A percentile compares a stretch with the other conserved stretches of the same genome.
Evolutionary conservation across 2,329 filamentous ascomycete genomes (phyloP).

Genomic region (Paracoccidioides brasiliensis): DNA sequence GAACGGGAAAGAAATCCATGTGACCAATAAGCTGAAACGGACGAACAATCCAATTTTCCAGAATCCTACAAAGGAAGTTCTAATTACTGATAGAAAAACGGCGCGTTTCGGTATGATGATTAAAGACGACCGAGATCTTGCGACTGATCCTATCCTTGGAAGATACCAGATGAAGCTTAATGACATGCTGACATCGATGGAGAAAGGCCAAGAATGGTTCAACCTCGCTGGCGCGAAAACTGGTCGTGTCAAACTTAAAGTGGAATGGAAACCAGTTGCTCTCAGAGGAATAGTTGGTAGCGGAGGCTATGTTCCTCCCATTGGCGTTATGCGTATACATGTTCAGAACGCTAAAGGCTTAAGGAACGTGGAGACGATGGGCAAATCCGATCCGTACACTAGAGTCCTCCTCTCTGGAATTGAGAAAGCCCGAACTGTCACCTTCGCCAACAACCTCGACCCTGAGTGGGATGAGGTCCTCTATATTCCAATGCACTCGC

Average conservation of each 20-base stretch:
- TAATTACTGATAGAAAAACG: conserved; percentile 85
- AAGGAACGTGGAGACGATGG: conserved; percentile 85
- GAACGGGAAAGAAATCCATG: conserved; percentile 82
- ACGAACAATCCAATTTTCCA: conserved; percentile 97
- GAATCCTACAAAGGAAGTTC: conserved; percentile 80
- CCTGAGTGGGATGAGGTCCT: conserved; percentile 93
- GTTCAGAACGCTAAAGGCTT: conserved; percentile 72
- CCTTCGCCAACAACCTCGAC: conserved; percentile 88
- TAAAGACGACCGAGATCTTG: conserved; percentile 86
- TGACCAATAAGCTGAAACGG: conserved; percentile 84
- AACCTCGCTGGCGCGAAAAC: conserved; percentile 67
- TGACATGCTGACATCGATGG: conserved; percentile 81
- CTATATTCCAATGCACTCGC: conserved; percentile 79
- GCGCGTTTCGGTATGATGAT: conserved; percentile 83
- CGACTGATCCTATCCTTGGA: conserved; percentile 70
- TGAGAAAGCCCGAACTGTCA: conserved; percentile 83
- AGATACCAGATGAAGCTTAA: conserved; percentile 92
- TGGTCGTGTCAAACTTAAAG: conserved; percentile 76
- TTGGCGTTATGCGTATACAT: conserved; percentile 90
- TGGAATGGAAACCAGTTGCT: conserved; percentile 91
- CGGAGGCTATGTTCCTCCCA: conserved; percentile 81
- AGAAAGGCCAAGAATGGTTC: conserved; percentile 94
- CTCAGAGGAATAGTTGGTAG: conserved; percentile 63
- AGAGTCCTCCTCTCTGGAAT: conserved; percentile 81
- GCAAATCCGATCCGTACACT: conserved; percentile 92